Percentiles rank a stretch among this genome's conserved stretches.
Conservation (phyloP, 2,329 filamentous ascomycete genomes). For the Neonectria punicea region DNA sequence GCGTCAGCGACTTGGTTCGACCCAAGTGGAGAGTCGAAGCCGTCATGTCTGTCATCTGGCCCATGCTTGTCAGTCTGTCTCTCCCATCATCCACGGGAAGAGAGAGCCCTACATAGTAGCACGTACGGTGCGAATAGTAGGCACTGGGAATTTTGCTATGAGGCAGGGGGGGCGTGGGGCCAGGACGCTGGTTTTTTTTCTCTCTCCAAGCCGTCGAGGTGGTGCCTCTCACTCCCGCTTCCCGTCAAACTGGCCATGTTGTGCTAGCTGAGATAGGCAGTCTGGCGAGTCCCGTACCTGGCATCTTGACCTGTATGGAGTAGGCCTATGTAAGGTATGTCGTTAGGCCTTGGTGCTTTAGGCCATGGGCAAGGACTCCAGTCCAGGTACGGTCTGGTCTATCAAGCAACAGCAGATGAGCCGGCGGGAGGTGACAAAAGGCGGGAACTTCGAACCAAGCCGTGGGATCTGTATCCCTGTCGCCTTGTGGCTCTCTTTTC, state of each 20-base stretch:
- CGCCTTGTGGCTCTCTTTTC: conserved; percentile 32
- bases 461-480: conserved; percentile 44
- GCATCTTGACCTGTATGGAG: background rate
- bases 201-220: background rate
- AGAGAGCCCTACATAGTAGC: background rate
- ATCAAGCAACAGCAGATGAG: conserved; percentile 25
- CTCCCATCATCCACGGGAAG: conserved; percentile 21
- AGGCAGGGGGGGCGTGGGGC: conserved; percentile 1
- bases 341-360: background rate
- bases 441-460: conserved; percentile 34
- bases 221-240: conserved; percentile 11
- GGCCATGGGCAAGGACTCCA: conserved; percentile 3
- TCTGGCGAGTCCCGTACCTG: background rate
- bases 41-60: conserved; percentile 35
- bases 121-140: background rate
- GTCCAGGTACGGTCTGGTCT: background rate
- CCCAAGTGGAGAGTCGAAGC: conserved; percentile 35
- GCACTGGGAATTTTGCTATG: conserved; percentile 8
- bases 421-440: conserved; percentile 27
- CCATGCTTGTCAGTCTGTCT: conserved; percentile 31
- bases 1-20: conserved; percentile 37
- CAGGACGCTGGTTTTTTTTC: background rate
- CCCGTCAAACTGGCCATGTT: conserved; percentile 3
- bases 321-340: background rate
- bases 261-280: conserved; percentile 12